Evolutionary conservation across 306 rosid species (phyloP).

Genomic region (Quercus aquifolioides): DNA sequence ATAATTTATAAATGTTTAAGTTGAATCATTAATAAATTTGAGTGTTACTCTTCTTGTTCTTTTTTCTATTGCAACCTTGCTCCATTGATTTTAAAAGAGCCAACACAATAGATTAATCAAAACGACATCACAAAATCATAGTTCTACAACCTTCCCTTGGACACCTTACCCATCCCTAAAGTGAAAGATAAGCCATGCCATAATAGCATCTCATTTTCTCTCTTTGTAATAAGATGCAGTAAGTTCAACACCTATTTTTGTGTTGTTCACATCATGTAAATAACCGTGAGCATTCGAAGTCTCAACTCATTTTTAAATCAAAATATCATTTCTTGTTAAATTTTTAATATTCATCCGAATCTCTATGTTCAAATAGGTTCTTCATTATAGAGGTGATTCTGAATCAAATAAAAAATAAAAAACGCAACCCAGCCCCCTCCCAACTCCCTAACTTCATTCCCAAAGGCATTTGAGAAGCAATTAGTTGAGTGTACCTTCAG

Average conservation of each 20-base stretch:
- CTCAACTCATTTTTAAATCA: neutral
- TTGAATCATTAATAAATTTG: no score
- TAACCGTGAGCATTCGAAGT: neutral
- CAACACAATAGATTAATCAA: no score
- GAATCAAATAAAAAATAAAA: neutral
- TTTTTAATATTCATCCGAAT: neutral
- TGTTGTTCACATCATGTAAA: neutral
- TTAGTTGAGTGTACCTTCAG: constrained; percentile 58
- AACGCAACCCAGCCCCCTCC: neutral
- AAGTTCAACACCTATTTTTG: neutral
- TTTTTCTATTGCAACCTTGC: no score
- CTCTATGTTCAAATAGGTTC: neutral
- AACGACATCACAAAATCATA: no score
- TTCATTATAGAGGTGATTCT: neutral
- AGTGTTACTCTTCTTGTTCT: no score
- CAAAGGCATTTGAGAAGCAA: neutral
- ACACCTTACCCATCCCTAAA: no score
- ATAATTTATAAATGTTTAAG: no score
- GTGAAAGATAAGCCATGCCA: no score
- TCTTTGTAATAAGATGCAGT: neutral
- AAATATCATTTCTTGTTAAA: neutral
- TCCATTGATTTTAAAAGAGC: no score
- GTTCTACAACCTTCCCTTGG: no score
- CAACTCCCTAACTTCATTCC: neutral
- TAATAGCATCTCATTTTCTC: neutral